Conservation (phyloP, 345 rosid species). For the Arabis hirsuta region DNA sequence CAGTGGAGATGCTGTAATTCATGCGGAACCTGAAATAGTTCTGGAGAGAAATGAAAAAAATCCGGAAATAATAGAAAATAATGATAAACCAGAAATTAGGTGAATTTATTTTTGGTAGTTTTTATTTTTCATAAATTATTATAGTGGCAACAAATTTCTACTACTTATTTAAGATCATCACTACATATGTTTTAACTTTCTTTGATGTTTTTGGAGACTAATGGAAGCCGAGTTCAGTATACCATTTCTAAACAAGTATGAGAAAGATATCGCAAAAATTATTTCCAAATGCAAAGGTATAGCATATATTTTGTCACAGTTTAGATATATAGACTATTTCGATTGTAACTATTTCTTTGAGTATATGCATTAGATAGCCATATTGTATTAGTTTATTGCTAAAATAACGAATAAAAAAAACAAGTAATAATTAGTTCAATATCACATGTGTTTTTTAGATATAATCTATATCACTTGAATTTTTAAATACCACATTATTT, state of each 20-base stretch:
- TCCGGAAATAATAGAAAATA: background rate
- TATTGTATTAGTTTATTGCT: no score
- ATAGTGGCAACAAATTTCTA: background rate
- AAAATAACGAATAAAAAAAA: no score
- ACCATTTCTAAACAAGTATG: background rate
- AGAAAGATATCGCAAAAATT: background rate
- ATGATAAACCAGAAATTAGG: background rate
- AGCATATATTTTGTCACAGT: background rate
- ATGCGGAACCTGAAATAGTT: background rate
- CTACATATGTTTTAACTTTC: background rate
- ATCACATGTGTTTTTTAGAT: no score
- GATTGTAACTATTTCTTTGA: background rate
- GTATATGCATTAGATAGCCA: no score
- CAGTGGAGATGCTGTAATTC: no score
- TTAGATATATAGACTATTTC: no score
- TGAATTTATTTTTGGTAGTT: background rate
- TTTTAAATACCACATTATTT: no score
- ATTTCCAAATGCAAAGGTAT: conserved; percentile 15
- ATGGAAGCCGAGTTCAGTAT: background rate
- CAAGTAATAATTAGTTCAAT: no score
- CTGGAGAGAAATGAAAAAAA: background rate
- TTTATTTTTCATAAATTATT: no score
- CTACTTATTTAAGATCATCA: no score
- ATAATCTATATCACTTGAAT: no score
- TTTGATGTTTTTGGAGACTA: background rate